Percentiles rank a stretch among this genome's conserved stretches.
Evolutionary conservation across 768 basidiomycete genomes (phyloP).

Genomic region (Agrocybe pediades): DNA sequence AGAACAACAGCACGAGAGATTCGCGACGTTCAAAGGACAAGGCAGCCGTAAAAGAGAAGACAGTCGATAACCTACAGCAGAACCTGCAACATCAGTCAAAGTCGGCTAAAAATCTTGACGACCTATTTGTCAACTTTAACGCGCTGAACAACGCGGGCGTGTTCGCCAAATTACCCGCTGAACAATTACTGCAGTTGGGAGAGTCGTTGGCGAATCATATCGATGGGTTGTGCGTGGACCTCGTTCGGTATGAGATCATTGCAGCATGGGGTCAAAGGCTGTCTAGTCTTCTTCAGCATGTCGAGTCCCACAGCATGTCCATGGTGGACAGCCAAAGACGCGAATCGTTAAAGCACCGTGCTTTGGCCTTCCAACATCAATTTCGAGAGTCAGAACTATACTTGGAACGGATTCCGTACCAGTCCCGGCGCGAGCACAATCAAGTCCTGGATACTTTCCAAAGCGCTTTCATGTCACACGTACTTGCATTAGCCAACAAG

Average conservation of each 20-base stretch:
- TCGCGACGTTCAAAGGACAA: neutral
- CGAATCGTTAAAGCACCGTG: conserved; percentile 9
- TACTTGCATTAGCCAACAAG: conserved; percentile 1
- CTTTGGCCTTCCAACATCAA: conserved; percentile 5
- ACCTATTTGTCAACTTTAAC: conserved; percentile 14
- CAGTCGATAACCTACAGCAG: neutral
- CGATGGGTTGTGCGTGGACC: conserved; percentile 19
- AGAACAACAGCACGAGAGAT: neutral
- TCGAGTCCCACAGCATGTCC: conserved; percentile 3
- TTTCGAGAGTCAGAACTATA: conserved; percentile 3
- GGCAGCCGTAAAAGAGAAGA: too few relatives aligned
- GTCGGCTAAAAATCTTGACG: neutral
- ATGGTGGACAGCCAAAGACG: neutral
- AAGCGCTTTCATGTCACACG: conserved; percentile 1
- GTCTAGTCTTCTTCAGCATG: conserved; percentile 6
- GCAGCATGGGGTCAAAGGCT: conserved; percentile 11
- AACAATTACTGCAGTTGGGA: conserved; percentile 18
- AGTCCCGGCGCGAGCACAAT: neutral
- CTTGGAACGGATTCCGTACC: neutral
- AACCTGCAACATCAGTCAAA: conserved; percentile 1
- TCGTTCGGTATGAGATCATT: conserved; percentile 5
- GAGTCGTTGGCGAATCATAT: conserved; percentile 18
- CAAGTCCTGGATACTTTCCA: neutral
- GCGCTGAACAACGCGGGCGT: conserved; percentile 19
- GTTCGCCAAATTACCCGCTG: conserved; percentile 21